Base-by-base conservation (phyloP, 768 basidiomycete species). In the Pleurotus eryngii region DNA sequence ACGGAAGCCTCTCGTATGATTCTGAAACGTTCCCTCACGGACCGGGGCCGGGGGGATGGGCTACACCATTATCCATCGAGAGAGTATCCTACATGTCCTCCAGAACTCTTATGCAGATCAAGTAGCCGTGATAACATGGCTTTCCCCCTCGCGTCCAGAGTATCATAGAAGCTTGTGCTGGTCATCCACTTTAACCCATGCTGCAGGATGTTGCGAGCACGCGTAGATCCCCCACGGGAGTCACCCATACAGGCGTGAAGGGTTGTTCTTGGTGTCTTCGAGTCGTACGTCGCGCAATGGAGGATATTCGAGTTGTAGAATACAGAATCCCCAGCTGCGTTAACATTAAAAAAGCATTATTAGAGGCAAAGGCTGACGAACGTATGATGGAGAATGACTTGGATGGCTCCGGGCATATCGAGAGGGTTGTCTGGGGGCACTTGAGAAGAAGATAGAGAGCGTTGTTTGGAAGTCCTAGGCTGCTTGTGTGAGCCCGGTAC, bases 291-390 rank as follows among this genome's bases (percentile, higher is more conserved):
- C 4, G 84, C 89, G 56, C 87, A 87, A 62, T 92, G 90, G 8
- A 92, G 73, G 57, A 91, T 85, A 65, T 92, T 91, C 61, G 80
- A 83, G 65, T 89, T 89, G 68, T 92, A 91, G 68, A 92, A 91
- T 20, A 88, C 86, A 0, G 86, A 86, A 58, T 92, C 85, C 0
- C 89, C 88, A 0, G 84, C 88, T 86, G 39, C 20, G 20, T 20
- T 20, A n/a, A n/a, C n/a, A n/a, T n/a, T n/a, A n/a, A n/a, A n/a
- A n/a, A n/a, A n/a, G n/a, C n/a, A n/a, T n/a, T n/a, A n/a, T n/a
- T n/a, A n/a, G n/a, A n/a, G n/a, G n/a, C n/a, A n/a, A n/a, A n/a
- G n/a, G n/a, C n/a, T n/a, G n/a, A n/a, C n/a, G n/a, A n/a, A 35
- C 27, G 54, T 17, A 84, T 87, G 79, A 62, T 83, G 72, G 5